Percentiles rank a stretch among this genome's conserved stretches.
These are phyloP conservation scores for Ilex asprella DNA, from an alignment of 257 asterid species.

Conservation along the genomic window DNA sequence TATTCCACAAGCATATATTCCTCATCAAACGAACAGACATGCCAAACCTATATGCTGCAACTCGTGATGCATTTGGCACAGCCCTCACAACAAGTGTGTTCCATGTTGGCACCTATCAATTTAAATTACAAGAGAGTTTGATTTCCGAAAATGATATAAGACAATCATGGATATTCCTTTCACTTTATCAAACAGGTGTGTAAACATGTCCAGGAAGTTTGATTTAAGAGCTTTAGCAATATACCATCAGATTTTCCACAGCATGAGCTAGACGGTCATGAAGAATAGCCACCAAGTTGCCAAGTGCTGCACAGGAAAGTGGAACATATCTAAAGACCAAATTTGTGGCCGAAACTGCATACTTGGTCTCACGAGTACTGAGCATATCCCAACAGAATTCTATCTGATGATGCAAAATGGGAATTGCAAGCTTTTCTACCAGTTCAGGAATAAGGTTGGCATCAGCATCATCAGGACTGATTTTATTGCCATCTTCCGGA, in stretches of 20 bases:
- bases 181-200: slow-evolving; percentile 3
- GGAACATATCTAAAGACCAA: slow-evolving; percentile 66
- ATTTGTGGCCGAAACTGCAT: slow-evolving; percentile 71
- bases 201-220: background rate
- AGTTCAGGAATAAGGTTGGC: slow-evolving; percentile 73
- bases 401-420: slow-evolving; percentile 75
- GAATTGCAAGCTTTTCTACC: slow-evolving; percentile 85
- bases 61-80: slow-evolving; percentile 84
- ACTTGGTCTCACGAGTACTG: slow-evolving; percentile 71
- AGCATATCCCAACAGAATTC: slow-evolving; percentile 79
- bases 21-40: slow-evolving; percentile 71
- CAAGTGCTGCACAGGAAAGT: slow-evolving; percentile 56
- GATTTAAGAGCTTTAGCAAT: slow-evolving; percentile 6
- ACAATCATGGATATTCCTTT: no score
- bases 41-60: slow-evolving; percentile 89
- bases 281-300: slow-evolving; percentile 56
- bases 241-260: slow-evolving; percentile 69
- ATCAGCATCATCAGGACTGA: slow-evolving; percentile 49
- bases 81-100: slow-evolving; percentile 52
- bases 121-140: background rate
- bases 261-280: slow-evolving; percentile 77
- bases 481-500: slow-evolving; percentile 43
- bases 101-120: slow-evolving; percentile 80
- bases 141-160: no score
- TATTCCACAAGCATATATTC: slow-evolving; percentile 78